A percentile compares a stretch with the other conserved stretches of the same genome.
Evolutionary conservation across 1,139 yeast species (phyloP).

Genomic region (Sugiyamaella paludigena): DNA sequence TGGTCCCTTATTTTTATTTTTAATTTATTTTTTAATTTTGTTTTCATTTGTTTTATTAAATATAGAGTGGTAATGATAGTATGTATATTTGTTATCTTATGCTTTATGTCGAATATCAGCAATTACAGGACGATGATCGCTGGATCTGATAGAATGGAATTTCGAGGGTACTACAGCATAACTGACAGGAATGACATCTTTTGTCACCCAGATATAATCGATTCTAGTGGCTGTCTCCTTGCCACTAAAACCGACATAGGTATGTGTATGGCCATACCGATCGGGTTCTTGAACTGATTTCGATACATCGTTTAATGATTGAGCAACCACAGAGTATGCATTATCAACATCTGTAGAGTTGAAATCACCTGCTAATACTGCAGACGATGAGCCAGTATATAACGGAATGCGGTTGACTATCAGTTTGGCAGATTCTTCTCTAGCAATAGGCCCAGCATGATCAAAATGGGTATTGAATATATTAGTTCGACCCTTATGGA

Average conservation of each 20-base stretch:
- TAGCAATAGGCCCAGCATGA: constrained; percentile 50
- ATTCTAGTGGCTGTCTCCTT: constrained; percentile 41
- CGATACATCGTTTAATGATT: constrained; percentile 40
- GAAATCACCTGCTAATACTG: constrained; percentile 47
- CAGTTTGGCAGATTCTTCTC: constrained; percentile 48
- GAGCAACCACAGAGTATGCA: constrained; percentile 45
- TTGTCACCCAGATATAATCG: constrained; percentile 47
- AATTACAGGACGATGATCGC: constrained; percentile 57
- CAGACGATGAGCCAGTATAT: constrained; percentile 29
- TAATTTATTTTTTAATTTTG: no score
- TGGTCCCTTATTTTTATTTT: no score
- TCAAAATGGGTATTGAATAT: constrained; percentile 61
- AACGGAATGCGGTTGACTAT: constrained; percentile 45
- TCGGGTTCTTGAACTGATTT: constrained; percentile 18
- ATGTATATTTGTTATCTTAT: no score
- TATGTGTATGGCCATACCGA: constrained; percentile 45
- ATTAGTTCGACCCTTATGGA: constrained; percentile 32
- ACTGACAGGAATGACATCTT: constrained; percentile 35
- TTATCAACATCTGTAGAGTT: constrained; percentile 54
- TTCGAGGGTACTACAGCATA: constrained; percentile 51
- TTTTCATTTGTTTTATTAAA: no score
- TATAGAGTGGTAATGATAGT: no score
- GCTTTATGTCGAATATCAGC: constrained; percentile 40
- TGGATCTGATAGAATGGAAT: constrained; percentile 45
- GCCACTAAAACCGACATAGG: constrained; percentile 51